These are phyloP conservation scores for Fraxinus platypoda DNA, from an alignment of 305 asterid genomes.

Conservation along the genomic window DNA sequence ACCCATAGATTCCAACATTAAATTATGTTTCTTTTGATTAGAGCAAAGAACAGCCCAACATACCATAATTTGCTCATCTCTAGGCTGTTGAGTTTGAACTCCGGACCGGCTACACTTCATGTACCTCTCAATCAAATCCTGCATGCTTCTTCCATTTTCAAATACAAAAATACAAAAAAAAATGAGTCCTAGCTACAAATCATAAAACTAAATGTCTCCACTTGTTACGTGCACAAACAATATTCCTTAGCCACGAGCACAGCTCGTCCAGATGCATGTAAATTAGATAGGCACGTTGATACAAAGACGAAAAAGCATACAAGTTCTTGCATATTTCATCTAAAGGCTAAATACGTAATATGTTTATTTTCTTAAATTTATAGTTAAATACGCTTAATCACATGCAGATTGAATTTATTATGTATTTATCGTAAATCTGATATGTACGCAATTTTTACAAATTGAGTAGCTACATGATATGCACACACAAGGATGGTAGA, in stretches of 20 bases:
- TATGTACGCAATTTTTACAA: neutral
- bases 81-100: slow-evolving; percentile 32
- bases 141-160: slow-evolving; percentile 54
- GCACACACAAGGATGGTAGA: neutral
- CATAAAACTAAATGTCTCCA: neutral
- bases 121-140: slow-evolving; percentile 74
- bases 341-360: neutral
- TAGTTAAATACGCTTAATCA: too few relatives aligned
- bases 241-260: neutral
- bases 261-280: too few relatives aligned
- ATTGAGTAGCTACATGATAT: neutral
- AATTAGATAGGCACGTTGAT: too few relatives aligned
- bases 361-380: too few relatives aligned
- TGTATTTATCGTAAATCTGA: too few relatives aligned
- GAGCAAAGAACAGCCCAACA: neutral
- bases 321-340: neutral
- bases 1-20: neutral
- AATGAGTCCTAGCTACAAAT: neutral
- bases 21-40: neutral
- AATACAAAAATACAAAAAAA: neutral
- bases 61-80: slow-evolving; percentile 51
- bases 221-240: too few relatives aligned
- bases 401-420: too few relatives aligned
- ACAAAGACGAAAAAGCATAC: neutral
- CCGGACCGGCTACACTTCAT: slow-evolving; percentile 34